A percentile compares a stretch with the other conserved stretches of the same genome.
These are phyloP conservation scores for Primulina huaijiensis DNA, from an alignment of 257 asterid genomes.

Conservation along the genomic window DNA sequence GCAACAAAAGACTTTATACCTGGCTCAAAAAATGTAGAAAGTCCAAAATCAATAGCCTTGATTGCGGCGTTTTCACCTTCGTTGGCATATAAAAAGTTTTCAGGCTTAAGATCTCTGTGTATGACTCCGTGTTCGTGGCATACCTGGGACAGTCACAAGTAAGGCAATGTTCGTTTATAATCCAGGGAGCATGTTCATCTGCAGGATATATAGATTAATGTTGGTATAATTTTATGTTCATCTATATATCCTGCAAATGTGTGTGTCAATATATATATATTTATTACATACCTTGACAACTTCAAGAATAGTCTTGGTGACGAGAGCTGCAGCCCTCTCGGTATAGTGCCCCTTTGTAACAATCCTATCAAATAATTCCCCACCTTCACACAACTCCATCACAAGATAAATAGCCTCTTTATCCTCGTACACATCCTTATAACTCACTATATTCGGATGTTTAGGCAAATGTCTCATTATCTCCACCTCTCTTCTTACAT, in stretches of 20 bases:
- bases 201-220: too few species aligned
- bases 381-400: slow-evolving; percentile 92
- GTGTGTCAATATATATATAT: too few species aligned
- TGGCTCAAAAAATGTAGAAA: slow-evolving; percentile 71
- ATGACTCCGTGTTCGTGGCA: slow-evolving; percentile 83
- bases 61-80: slow-evolving; percentile 55
- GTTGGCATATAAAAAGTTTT: slow-evolving; percentile 63
- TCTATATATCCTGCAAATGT: too few species aligned
- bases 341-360: slow-evolving; percentile 77
- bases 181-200: too few species aligned
- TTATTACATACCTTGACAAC: slow-evolving; percentile 59
- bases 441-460: slow-evolving; percentile 70
- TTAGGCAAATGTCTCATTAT: slow-evolving; percentile 79
- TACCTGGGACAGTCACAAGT: slow-evolving; percentile 30
- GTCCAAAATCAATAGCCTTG: slow-evolving; percentile 87
- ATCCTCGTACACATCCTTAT: slow-evolving; percentile 72
- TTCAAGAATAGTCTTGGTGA: slow-evolving; percentile 70
- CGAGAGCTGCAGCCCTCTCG: slow-evolving; percentile 75
- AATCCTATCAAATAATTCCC: slow-evolving; percentile 81
- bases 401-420: slow-evolving; percentile 70
- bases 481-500: slow-evolving; percentile 78
- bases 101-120: slow-evolving; percentile 85
- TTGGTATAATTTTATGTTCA: too few species aligned
- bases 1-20: slow-evolving; percentile 30
- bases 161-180: too few species aligned